phyloP scores from a whole-genome alignment of 768 basidiomycete species.

The Pleurotus platypus region DNA sequence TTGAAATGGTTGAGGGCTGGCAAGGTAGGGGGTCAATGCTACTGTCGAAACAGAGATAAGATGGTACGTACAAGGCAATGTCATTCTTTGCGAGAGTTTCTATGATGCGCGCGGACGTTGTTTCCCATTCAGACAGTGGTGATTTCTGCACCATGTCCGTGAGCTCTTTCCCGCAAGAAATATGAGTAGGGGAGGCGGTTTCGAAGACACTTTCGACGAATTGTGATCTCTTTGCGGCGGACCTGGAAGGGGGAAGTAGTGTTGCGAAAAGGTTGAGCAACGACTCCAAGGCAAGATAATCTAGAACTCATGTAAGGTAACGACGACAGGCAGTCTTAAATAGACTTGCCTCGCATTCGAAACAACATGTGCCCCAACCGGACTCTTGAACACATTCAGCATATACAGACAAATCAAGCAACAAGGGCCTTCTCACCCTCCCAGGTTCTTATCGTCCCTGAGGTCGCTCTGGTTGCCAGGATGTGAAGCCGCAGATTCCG shows the following conservation, averaged over 20 bases:
- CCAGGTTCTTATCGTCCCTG: constrained; percentile 38
- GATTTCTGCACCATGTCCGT: constrained; percentile 37
- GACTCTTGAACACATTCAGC: constrained; percentile 24
- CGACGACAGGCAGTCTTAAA: too few species aligned
- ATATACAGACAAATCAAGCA: neutral
- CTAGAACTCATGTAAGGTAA: constrained; percentile 22
- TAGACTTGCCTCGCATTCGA: constrained; percentile 38
- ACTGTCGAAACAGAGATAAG: neutral
- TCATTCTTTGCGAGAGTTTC: constrained; percentile 42
- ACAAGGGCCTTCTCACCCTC: constrained; percentile 35
- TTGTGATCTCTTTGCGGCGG: constrained; percentile 28
- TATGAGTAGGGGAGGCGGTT: constrained; percentile 20
- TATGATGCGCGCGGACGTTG: constrained; percentile 42
- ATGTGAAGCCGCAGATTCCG: constrained; percentile 40
- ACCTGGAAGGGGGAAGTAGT: constrained; percentile 42
- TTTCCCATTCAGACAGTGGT: constrained; percentile 47
- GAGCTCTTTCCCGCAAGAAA: constrained; percentile 34
- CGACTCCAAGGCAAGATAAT: constrained; percentile 54
- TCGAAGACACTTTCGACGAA: constrained; percentile 55
- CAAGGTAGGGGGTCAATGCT: neutral
- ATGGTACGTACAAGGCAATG: constrained; percentile 41
- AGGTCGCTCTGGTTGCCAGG: constrained; percentile 41
- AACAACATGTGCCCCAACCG: constrained; percentile 47
- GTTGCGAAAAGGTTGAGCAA: constrained; percentile 55
- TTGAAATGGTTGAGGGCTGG: constrained; percentile 60